A percentile compares a stretch with the other conserved stretches of the same genome.
Evolutionary conservation across 495 filamentous ascomycete species (phyloP).

Genomic region (Penicillium subrubescens): DNA sequence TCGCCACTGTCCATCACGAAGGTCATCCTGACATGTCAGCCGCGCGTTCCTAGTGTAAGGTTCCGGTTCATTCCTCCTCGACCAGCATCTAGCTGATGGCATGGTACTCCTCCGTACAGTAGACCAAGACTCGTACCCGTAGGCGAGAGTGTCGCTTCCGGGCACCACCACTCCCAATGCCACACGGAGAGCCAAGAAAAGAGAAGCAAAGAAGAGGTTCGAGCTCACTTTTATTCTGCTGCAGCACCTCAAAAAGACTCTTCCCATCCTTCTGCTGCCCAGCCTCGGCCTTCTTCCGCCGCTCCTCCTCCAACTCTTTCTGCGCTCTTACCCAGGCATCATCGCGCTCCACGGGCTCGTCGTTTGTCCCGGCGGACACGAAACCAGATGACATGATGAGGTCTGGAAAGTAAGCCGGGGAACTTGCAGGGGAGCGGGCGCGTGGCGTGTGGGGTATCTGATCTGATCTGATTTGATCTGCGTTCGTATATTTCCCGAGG

Average conservation of each 20-base stretch:
- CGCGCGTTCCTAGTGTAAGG: slow-evolving; percentile 7
- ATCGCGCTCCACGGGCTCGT: slow-evolving; percentile 59
- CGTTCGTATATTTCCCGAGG: background rate
- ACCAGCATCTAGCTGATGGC: background rate
- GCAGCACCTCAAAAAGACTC: slow-evolving; percentile 81
- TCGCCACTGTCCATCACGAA: slow-evolving; percentile 64
- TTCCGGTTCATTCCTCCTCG: background rate
- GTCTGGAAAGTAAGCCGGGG: background rate
- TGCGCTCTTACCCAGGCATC: slow-evolving; percentile 80
- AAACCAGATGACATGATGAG: slow-evolving; percentile 79
- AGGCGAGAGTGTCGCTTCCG: background rate
- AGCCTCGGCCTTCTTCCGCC: slow-evolving; percentile 59
- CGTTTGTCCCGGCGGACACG: slow-evolving; percentile 79
- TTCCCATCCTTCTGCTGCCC: slow-evolving; percentile 62
- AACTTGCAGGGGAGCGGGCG: background rate
- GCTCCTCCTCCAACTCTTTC: slow-evolving; percentile 71
- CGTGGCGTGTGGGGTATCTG: background rate
- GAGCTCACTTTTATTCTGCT: slow-evolving; percentile 88
- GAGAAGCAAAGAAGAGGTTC: background rate
- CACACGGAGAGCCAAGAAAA: background rate
- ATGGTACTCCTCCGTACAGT: background rate
- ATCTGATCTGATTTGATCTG: background rate
- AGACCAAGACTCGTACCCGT: background rate
- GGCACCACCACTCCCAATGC: background rate
- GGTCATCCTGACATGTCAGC: slow-evolving; percentile 59